Conservation (phyloP, 2,329 filamentous ascomycete species). For the Plenodomus lindquistii region DNA sequence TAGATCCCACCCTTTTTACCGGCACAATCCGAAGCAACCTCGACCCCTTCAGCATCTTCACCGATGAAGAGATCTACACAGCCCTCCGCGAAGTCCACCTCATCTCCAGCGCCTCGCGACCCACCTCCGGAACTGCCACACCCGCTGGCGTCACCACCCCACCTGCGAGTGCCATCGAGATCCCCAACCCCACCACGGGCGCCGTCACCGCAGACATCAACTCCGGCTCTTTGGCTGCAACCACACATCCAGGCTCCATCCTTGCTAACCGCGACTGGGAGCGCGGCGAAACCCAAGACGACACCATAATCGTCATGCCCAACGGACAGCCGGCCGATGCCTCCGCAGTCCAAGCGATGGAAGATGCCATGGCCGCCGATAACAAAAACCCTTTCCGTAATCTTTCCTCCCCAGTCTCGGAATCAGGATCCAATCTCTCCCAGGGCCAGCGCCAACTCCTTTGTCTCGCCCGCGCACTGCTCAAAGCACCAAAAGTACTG, state of each 20-base stretch:
- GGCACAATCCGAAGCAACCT: slow-evolving; percentile 91
- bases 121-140: slow-evolving; percentile 32
- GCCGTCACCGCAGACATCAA: slow-evolving; percentile 32
- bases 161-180: slow-evolving; percentile 30
- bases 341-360: slow-evolving; percentile 12
- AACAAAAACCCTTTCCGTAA: slow-evolving; percentile 97
- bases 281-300: slow-evolving; percentile 31
- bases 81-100: slow-evolving; percentile 87
- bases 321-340: slow-evolving; percentile 35
- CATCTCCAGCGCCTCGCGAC: slow-evolving; percentile 58
- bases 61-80: slow-evolving; percentile 86
- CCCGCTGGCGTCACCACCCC: slow-evolving; percentile 21
- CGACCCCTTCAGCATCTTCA: slow-evolving; percentile 87
- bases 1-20: slow-evolving; percentile 87
- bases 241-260: slow-evolving; percentile 38
- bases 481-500: slow-evolving; percentile 89
- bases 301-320: slow-evolving; percentile 37
- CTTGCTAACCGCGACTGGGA: slow-evolving; percentile 34
- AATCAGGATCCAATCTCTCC: slow-evolving; percentile 91
- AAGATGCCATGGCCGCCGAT: slow-evolving; percentile 54
- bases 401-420: slow-evolving; percentile 78
- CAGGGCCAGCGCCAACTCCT: slow-evolving; percentile 95
- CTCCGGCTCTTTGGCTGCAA: slow-evolving; percentile 34
- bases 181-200: slow-evolving; percentile 35
- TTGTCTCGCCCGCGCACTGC: slow-evolving; percentile 87